phyloP scores from a whole-genome alignment of 108 stramenopile species.

The Nannochloropsis salina region DNA sequence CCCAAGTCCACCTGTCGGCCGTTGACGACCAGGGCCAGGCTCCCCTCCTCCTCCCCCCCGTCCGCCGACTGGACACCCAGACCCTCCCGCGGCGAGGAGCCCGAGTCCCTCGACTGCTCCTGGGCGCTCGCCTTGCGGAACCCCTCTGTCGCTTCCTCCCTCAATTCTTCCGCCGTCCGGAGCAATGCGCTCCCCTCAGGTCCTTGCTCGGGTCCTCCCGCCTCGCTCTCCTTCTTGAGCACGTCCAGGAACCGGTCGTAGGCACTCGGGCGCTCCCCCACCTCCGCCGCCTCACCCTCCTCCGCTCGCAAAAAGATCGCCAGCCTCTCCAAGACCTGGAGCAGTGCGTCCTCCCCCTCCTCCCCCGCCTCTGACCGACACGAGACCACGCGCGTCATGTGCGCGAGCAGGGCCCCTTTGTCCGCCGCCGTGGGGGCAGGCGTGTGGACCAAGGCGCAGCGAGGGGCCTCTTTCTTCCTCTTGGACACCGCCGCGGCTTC shows the following conservation, averaged over 20 bases:
- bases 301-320: not conserved
- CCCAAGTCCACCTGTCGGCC: not conserved
- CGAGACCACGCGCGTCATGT: too few species aligned
- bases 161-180: not conserved
- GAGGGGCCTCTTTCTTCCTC: constrained; percentile 20
- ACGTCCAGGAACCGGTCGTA: not conserved
- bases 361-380: not conserved
- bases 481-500: constrained; percentile 30
- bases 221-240: constrained; percentile 15
- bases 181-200: not conserved
- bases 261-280: not conserved
- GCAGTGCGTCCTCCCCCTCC: not conserved
- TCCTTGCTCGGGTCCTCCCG: not conserved
- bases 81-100: not conserved
- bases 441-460: not conserved
- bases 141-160: not conserved
- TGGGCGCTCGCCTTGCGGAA: not conserved
- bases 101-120: constrained; percentile 5
- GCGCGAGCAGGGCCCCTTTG: too few species aligned
- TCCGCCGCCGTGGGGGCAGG: not conserved
- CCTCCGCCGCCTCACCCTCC: constrained; percentile 20
- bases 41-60: not conserved
- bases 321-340: not conserved
- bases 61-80: not conserved
- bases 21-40: not conserved